These are phyloP conservation scores for Anisodus acutangulus DNA, from an alignment of 257 asterid species.

Conservation along the genomic window DNA sequence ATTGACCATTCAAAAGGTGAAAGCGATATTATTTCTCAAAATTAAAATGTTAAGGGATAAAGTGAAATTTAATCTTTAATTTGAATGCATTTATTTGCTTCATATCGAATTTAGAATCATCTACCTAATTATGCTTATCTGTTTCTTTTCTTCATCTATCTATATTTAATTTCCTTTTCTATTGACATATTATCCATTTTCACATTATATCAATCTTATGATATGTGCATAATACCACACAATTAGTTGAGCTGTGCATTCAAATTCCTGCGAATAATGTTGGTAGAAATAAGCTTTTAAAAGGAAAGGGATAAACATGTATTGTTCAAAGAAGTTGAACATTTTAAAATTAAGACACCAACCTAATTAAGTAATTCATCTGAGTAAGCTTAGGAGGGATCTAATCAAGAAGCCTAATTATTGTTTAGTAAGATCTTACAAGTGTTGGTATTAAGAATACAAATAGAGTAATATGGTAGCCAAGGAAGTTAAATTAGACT, in stretches of 20 bases:
- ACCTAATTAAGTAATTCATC: background rate
- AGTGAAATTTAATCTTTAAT: background rate
- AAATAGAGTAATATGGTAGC: too few relatives aligned
- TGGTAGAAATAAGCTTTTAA: too few relatives aligned
- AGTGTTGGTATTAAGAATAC: background rate
- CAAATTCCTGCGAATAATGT: background rate
- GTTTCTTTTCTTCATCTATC: background rate
- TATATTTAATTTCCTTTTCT: background rate
- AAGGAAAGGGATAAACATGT: background rate
- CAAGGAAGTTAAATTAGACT: too few relatives aligned
- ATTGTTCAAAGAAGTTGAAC: slow-evolving; percentile 8
- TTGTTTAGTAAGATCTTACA: background rate
- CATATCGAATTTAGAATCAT: too few relatives aligned
- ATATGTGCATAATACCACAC: background rate
- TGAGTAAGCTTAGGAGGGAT: background rate
- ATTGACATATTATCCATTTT: background rate
- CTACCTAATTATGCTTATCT: too few relatives aligned
- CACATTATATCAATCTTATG: background rate
- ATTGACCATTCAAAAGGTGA: background rate
- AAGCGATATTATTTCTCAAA: background rate
- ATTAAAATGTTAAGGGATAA: background rate
- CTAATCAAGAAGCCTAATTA: background rate
- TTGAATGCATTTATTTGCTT: background rate
- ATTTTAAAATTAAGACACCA: background rate
- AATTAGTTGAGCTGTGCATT: background rate